Conservation (phyloP, 176 grass and related monocot genomes). For the Aegilops bicornis region DNA sequence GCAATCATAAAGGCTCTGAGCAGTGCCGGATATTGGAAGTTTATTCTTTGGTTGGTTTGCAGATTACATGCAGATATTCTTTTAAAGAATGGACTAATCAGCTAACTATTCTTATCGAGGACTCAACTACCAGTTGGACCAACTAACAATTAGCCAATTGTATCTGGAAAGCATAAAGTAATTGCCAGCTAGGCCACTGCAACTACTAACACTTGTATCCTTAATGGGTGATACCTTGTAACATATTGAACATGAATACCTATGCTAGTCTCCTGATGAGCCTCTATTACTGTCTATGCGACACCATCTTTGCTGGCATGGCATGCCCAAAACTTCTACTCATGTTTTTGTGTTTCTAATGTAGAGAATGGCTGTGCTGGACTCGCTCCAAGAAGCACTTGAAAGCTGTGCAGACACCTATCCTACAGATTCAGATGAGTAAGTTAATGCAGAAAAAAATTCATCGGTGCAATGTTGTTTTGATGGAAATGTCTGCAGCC, state of each 20-base stretch:
- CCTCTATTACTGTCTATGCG: background rate
- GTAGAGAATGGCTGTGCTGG: slow-evolving; percentile 63
- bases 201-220: background rate
- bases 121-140: background rate
- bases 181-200: background rate
- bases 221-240: background rate
- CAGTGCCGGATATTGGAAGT: background rate
- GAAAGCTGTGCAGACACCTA: slow-evolving; percentile 43
- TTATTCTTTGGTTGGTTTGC: background rate
- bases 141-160: background rate
- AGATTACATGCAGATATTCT: background rate
- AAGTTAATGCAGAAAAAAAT: slow-evolving; percentile 14
- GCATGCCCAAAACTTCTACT: background rate
- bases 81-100: background rate
- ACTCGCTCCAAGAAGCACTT: slow-evolving; percentile 64
- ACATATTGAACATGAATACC: background rate
- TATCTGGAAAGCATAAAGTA: background rate
- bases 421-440: slow-evolving; percentile 50
- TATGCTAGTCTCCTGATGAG: background rate
- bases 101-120: background rate
- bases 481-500: background rate
- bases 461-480: background rate
- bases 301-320: background rate
- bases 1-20: no score
- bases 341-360: slow-evolving; percentile 25